These are phyloP conservation scores for Dissoconium aciculare DNA, from an alignment of 2,329 filamentous ascomycete species.

Conservation along the genomic window DNA sequence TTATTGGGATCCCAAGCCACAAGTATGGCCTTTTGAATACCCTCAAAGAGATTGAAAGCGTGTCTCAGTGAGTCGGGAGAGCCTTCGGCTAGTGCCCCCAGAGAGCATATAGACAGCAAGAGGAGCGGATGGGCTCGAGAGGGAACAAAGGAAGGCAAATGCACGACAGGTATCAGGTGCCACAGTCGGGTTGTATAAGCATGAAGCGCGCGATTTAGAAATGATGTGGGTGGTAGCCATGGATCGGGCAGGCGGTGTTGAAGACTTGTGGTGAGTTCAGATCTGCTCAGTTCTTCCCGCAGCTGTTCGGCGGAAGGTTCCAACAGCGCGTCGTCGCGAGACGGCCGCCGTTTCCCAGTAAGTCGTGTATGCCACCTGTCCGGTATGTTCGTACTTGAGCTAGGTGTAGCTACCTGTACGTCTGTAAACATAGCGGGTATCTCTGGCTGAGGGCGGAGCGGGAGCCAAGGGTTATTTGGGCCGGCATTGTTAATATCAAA, in stretches of 20 bases:
- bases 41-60: constrained; percentile 4
- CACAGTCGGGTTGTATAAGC: constrained; percentile 6
- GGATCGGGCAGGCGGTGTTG: constrained; percentile 3
- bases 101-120: constrained; percentile 5
- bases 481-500: constrained; percentile 2
- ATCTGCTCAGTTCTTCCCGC: constrained; percentile 1
- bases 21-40: constrained; percentile 5
- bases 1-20: constrained; percentile 2
- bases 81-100: constrained; percentile 5
- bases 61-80: constrained; percentile 3
- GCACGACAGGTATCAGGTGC: constrained; percentile 4
- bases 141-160: constrained; percentile 5
- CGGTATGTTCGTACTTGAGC: not conserved
- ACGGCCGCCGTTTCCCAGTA: too few relatives aligned
- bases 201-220: constrained; percentile 6
- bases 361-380: not conserved
- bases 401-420: not conserved
- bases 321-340: too few relatives aligned
- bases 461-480: constrained; percentile 2
- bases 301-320: too few relatives aligned
- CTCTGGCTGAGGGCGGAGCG: constrained; percentile 1
- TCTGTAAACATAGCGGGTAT: not conserved
- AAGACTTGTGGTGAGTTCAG: constrained; percentile 4
- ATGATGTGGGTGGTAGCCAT: constrained; percentile 2
- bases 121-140: constrained; percentile 6